Conservation (phyloP, 495 filamentous ascomycete genomes). For the Talaromyces wortmannii region DNA sequence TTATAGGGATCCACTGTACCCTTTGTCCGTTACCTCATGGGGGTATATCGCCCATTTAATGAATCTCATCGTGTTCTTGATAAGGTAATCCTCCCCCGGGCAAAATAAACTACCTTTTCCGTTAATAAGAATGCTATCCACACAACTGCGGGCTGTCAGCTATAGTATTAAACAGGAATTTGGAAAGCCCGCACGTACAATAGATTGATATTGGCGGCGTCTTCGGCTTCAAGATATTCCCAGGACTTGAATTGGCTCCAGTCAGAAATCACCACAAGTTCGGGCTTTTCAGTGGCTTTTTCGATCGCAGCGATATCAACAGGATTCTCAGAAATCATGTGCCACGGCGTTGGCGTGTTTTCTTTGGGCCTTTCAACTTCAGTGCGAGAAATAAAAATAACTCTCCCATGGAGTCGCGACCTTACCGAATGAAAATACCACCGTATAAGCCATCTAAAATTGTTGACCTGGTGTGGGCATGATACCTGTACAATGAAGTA, state of each 20-base stretch:
- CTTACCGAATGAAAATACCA: slow-evolving; percentile 9
- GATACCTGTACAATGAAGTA: slow-evolving; percentile 4
- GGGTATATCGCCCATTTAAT: slow-evolving; percentile 22
- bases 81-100: slow-evolving; percentile 27
- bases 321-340: slow-evolving; percentile 25
- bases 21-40: slow-evolving; percentile 38
- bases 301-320: slow-evolving; percentile 27
- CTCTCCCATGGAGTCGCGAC: background rate
- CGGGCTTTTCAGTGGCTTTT: slow-evolving; percentile 28
- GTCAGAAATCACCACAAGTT: slow-evolving; percentile 39
- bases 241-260: slow-evolving; percentile 43
- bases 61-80: slow-evolving; percentile 16
- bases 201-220: slow-evolving; percentile 26
- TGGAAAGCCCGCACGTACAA: slow-evolving; percentile 21
- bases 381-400: background rate
- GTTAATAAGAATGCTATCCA: slow-evolving; percentile 45
- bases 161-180: no score
- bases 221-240: slow-evolving; percentile 29
- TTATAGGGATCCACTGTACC: slow-evolving; percentile 22
- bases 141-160: slow-evolving; percentile 16
- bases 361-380: background rate
- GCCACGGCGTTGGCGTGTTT: slow-evolving; percentile 24
- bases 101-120: slow-evolving; percentile 43
- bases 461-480: background rate
- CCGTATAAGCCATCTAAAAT: background rate